Base-by-base conservation (phyloP, 257 asterid species). In the Capsicum pubescens region DNA sequence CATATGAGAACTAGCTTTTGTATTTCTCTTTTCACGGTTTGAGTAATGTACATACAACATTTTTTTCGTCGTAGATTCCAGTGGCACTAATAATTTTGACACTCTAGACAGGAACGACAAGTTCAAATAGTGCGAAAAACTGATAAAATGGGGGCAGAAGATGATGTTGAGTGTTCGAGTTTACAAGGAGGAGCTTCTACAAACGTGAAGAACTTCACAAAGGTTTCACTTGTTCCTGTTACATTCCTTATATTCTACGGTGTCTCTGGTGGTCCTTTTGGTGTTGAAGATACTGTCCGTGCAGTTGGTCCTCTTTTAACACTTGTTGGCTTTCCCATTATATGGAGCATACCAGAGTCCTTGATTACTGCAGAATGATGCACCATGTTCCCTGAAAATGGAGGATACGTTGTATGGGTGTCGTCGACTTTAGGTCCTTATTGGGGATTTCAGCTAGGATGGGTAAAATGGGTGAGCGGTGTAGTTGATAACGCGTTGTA, bases 381-480 rank as follows among this genome's bases (percentile, higher is more conserved):
- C 80, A 88, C 94, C 9, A 91, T 91, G 92, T 91, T 90, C 82
- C 93, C 94, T 16, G 93, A 91, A 57, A 90, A 91, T 81, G 93
- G 92, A 52, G 91, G 93, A 10, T 90, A 90, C 84, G 94, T 90
- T 64, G 93, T 91, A 82, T 91, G 94, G 93, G 94, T 91, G 54
- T 85, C 94, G 4, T 86, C 89, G 0, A 90, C 94, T 17, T 87
- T 91, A 56, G 93, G 92, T 54, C 89, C 90, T n/a, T 90, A 67
- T 66, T 91, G 94, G 93, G 91, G 93, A 21, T 88, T 91, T 83
- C 94, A 91, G 52, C 87, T 88, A 69, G 93, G 94, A 17, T 93
- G 95, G 94, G 86, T 91, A 92, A 93, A 93, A 68, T 92, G 95
- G 95, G 84, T 93, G 36, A 89, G 93, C 83, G 95, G 95, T 35